Conservation (phyloP, 2,329 filamentous ascomycete species). For the Penicillium sp. region DNA sequence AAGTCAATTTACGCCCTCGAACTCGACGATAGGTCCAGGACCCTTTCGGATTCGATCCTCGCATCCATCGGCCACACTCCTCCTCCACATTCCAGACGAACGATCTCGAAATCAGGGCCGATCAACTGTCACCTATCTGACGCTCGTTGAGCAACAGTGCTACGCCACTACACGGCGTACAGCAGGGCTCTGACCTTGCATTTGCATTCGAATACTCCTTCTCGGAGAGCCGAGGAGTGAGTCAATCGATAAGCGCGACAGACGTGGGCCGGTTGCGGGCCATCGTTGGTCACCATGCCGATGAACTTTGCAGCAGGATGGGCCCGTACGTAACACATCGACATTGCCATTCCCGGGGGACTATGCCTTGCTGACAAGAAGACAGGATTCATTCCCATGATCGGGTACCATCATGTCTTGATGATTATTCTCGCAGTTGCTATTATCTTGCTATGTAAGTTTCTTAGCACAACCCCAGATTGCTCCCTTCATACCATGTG, state of each 20-base stretch:
- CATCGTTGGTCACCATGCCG: constrained; percentile 27
- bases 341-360: not conserved
- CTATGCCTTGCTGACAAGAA: constrained; percentile 12
- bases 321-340: constrained; percentile 32
- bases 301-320: constrained; percentile 33
- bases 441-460: constrained; percentile 91
- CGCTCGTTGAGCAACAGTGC: constrained; percentile 1
- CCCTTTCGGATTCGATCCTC: constrained; percentile 8
- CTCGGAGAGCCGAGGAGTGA: constrained; percentile 44
- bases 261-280: constrained; percentile 10
- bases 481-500: constrained; percentile 1
- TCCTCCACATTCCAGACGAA: constrained; percentile 31
- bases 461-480: not conserved
- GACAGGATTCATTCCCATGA: constrained; percentile 57
- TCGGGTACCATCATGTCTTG: constrained; percentile 78
- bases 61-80: constrained; percentile 17
- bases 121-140: constrained; percentile 1
- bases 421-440: constrained; percentile 95
- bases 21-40: constrained; percentile 7
- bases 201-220: constrained; percentile 31
- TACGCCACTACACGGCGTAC: constrained; percentile 1
- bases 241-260: constrained; percentile 20
- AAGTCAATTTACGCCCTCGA: constrained; percentile 4
- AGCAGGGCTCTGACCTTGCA: constrained; percentile 7
- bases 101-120: constrained; percentile 13